These are phyloP conservation scores for Talinum fruticosum DNA, from an alignment of 148 eudicot genomes.

Conservation along the genomic window DNA sequence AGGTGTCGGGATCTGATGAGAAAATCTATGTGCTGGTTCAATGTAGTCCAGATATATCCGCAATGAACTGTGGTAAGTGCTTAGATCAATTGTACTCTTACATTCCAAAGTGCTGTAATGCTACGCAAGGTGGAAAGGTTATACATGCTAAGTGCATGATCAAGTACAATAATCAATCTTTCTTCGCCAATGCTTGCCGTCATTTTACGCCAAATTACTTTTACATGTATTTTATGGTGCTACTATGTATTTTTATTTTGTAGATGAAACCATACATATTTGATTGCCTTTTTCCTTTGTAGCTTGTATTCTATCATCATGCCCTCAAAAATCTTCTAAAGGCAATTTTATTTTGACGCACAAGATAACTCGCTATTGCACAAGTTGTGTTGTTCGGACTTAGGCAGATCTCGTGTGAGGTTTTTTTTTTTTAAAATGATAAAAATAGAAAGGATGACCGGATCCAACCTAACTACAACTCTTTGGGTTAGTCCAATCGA, in stretches of 20 bases:
- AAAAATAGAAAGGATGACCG: no score
- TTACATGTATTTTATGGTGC: neutral
- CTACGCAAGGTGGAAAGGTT: constrained; percentile 18
- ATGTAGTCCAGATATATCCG: constrained; percentile 35
- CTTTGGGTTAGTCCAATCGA: no score
- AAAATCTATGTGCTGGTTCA: constrained; percentile 30
- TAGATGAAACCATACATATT: neutral
- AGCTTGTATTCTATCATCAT: no score
- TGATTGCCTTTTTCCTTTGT: no score
- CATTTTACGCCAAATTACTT: neutral
- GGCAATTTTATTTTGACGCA: no score
- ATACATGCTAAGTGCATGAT: constrained; percentile 21
- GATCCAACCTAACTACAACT: no score
- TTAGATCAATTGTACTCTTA: constrained; percentile 16
- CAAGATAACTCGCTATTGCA: no score
- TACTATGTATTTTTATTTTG: neutral
- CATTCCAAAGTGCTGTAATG: constrained; percentile 14
- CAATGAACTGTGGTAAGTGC: constrained; percentile 24
- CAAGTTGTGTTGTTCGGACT: no score
- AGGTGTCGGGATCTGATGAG: neutral
- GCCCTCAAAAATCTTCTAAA: no score
- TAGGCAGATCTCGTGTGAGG: no score
- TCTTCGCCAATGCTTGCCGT: neutral
- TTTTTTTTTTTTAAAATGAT: no score
- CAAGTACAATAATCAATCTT: constrained; percentile 19